Evolutionary conservation across 106 monocot genomes (phyloP).

Genomic region (Posidonia australis): DNA sequence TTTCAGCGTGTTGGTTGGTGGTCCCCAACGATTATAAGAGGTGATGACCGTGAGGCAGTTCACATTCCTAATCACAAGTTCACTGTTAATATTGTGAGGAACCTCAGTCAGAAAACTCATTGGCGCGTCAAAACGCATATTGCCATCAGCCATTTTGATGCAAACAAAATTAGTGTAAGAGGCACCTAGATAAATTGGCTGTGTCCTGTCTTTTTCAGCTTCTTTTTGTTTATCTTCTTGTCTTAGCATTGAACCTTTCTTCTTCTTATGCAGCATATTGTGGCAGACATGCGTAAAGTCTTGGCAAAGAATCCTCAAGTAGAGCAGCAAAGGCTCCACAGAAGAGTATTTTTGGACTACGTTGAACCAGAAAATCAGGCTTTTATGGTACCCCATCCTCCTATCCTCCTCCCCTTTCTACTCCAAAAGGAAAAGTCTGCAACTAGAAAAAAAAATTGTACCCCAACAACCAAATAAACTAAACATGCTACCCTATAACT

Average conservation of each 20-base stretch:
- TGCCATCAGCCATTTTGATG: conserved; percentile 96
- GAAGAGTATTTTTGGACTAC: conserved; percentile 94
- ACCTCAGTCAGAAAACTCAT: conserved; percentile 90
- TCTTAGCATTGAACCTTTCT: not conserved
- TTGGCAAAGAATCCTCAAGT: conserved; percentile 95
- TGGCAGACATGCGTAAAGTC: conserved; percentile 98
- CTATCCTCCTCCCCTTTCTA: not conserved
- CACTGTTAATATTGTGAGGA: conserved; percentile 82
- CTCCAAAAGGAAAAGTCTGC: not conserved
- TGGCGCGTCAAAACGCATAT: conserved; percentile 99
- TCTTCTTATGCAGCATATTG: conserved; percentile 67
- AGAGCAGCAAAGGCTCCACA: conserved; percentile 91
- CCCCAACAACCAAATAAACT: no score
- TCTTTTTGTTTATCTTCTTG: not conserved
- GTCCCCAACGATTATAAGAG: conserved; percentile 96
- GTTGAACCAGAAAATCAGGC: conserved; percentile 94
- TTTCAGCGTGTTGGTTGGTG: conserved; percentile 97
- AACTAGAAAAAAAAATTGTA: not conserved
- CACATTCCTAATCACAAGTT: conserved; percentile 99
- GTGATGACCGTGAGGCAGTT: conserved; percentile 93
- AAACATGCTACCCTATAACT: no score
- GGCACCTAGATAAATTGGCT: not conserved
- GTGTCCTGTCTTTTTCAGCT: not conserved
- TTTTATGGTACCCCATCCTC: conserved; percentile 43
- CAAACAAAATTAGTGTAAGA: conserved; percentile 81